Evolutionary conservation across 768 basidiomycete genomes (phyloP), one percentile per base, ranked within the genome.

Genomic region (Lactarius evosmus): DNA sequence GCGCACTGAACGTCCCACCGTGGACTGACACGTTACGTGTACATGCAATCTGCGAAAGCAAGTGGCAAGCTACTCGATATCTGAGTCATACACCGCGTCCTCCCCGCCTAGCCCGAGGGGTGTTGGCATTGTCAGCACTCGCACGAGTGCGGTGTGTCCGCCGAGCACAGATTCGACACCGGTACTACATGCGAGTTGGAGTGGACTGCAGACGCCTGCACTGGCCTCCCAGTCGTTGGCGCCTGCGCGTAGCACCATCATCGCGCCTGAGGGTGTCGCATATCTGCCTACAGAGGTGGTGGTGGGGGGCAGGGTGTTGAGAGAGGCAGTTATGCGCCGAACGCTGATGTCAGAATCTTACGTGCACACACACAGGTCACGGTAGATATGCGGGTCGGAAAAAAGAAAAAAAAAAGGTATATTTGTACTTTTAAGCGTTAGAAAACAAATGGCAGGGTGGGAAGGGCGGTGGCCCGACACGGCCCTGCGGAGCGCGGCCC

Each of bases 311-410:
- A 93, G 81, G 58, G 84, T 76, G 71, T 84, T 85, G 19, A 95
- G 82, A 76, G 94, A 95, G 4, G 84, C 81, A 0, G 83, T 79
- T 72, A 95, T 95, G 59, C 92, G 82, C 25, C 93, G 87, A 57
- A 95, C 84, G 40, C 76, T 74, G 30, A 91, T 86, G 66, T 89
- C 85, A 5, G 92, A 86, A 74, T 96, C 94, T 91, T 54, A 7
- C 27, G n/a, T n/a, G n/a, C n/a, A n/a, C n/a, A n/a, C n/a, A n/a
- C n/a, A n/a, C n/a, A n/a, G n/a, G n/a, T n/a, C n/a, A n/a, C n/a
- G n/a, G n/a, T n/a, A n/a, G n/a, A n/a, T n/a, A n/a, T n/a, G n/a
- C n/a, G n/a, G n/a, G n/a, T n/a, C n/a, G n/a, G n/a, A n/a, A n/a
- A n/a, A n/a, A n/a, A n/a, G n/a, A n/a, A n/a, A n/a, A n/a, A n/a